Evolutionary conservation across 192 early-diverging fungal species (phyloP).

Genomic region (Coemansia sp.): DNA sequence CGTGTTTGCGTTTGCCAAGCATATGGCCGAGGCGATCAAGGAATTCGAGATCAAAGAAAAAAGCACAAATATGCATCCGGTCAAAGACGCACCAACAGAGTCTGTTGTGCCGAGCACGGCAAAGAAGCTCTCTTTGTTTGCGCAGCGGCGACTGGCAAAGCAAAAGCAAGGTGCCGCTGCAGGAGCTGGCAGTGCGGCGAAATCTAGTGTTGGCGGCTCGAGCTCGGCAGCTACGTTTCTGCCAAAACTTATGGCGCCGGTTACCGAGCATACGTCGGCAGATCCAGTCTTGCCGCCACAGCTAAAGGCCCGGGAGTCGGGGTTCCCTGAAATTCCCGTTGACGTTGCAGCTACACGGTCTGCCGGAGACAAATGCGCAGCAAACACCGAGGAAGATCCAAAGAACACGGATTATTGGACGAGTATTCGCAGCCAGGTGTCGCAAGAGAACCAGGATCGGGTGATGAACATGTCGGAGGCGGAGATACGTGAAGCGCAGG

Average conservation of each 20-base stretch:
- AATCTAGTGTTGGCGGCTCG: background rate
- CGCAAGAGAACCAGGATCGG: slow-evolving; percentile 54
- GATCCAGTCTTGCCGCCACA: slow-evolving; percentile 20
- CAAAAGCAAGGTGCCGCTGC: background rate
- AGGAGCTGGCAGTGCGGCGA: background rate
- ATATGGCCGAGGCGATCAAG: slow-evolving; percentile 35
- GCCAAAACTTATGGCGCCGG: slow-evolving; percentile 51
- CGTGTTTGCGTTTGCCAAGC: slow-evolving; percentile 29
- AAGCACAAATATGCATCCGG: background rate
- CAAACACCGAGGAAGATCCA: background rate
- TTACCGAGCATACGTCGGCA: slow-evolving; percentile 24
- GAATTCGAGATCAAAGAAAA: slow-evolving; percentile 35
- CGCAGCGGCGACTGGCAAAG: slow-evolving; percentile 47
- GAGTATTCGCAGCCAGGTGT: slow-evolving; percentile 23
- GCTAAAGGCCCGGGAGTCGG: slow-evolving; percentile 17
- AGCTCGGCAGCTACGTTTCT: slow-evolving; percentile 39
- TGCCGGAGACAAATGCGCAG: background rate
- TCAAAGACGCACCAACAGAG: background rate
- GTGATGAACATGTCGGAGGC: slow-evolving; percentile 69
- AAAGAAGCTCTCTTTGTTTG: slow-evolving; percentile 36
- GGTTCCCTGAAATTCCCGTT: slow-evolving; percentile 30
- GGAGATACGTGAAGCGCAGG: slow-evolving; percentile 68
- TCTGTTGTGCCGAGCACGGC: background rate
- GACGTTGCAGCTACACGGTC: slow-evolving; percentile 9
- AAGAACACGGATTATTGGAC: slow-evolving; percentile 7